A percentile compares a stretch with the other conserved stretches of the same genome.
Conservation (phyloP, 768 basidiomycete species). For the Gloeostereum incarnatum region DNA sequence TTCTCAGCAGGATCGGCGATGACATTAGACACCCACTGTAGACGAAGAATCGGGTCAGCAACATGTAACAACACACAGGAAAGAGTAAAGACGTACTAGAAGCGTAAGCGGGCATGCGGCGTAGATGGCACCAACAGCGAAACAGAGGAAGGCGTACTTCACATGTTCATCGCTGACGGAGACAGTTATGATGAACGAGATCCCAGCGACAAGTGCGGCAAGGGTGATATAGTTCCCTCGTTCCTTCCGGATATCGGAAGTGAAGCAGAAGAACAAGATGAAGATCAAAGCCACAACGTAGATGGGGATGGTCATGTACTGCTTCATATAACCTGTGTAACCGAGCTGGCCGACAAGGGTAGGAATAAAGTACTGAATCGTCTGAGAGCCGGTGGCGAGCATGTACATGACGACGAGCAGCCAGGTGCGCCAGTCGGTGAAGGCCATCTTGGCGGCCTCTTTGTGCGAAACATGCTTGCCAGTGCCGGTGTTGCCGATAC, state of each 20-base stretch:
- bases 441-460: constrained; percentile 6
- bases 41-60: background rate
- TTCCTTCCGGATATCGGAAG: constrained; percentile 8
- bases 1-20: constrained; percentile 9
- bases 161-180: constrained; percentile 17
- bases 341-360: constrained; percentile 9
- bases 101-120: constrained; percentile 6
- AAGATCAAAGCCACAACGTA: constrained; percentile 7
- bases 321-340: constrained; percentile 2
- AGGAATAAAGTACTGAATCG: constrained; percentile 10
- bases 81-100: background rate
- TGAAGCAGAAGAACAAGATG: constrained; percentile 10
- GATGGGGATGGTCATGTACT: constrained; percentile 10
- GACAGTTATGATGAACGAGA: constrained; percentile 16
- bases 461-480: constrained; percentile 1
- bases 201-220: constrained; percentile 5
- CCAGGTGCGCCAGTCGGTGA: constrained; percentile 7
- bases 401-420: constrained; percentile 10
- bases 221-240: constrained; percentile 10
- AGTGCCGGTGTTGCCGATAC: constrained; percentile 1
- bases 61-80: background rate
- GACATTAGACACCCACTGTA: constrained; percentile 7
- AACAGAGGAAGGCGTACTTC: constrained; percentile 22
- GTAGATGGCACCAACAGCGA: constrained; percentile 22
- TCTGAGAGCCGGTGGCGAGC: constrained; percentile 10